Evolutionary conservation across 192 early-diverging fungal species (phyloP).

Genomic region (Ambispora gerdemannii): DNA sequence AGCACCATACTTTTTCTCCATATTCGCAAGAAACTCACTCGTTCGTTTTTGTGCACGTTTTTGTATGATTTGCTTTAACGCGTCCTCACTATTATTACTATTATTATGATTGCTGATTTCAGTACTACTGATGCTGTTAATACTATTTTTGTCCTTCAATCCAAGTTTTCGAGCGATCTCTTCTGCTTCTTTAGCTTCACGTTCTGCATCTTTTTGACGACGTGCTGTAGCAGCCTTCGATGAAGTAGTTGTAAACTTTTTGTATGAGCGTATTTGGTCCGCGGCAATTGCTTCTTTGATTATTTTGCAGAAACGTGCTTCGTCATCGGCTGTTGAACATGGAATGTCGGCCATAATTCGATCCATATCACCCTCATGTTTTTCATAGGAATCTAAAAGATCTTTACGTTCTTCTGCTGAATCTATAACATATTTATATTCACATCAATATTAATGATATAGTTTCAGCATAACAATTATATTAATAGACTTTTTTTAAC

Average conservation of each 20-base stretch:
- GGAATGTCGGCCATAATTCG: constrained; percentile 61
- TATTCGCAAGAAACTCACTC: constrained; percentile 51
- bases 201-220: constrained; percentile 54
- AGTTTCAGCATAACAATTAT: background rate
- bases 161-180: constrained; percentile 56
- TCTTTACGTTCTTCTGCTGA: constrained; percentile 75
- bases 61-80: constrained; percentile 57
- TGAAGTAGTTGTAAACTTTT: constrained; percentile 53
- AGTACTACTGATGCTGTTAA: constrained; percentile 39
- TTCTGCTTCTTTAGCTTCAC: constrained; percentile 61
- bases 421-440: constrained; percentile 33
- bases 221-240: constrained; percentile 40
- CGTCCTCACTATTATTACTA: constrained; percentile 38
- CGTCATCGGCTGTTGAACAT: constrained; percentile 61
- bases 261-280: constrained; percentile 50
- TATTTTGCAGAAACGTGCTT: constrained; percentile 57
- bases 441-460: constrained; percentile 1
- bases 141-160: constrained; percentile 44
- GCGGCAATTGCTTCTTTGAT: constrained; percentile 62
- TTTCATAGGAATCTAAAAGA: constrained; percentile 62
- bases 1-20: constrained; percentile 53
- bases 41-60: constrained; percentile 47
- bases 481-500: constrained; percentile 5
- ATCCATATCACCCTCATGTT: constrained; percentile 69
- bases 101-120: no score